Evolutionary conservation across 2,329 filamentous ascomycete genomes (phyloP).

Genomic region (Thielaviopsis musarum): DNA sequence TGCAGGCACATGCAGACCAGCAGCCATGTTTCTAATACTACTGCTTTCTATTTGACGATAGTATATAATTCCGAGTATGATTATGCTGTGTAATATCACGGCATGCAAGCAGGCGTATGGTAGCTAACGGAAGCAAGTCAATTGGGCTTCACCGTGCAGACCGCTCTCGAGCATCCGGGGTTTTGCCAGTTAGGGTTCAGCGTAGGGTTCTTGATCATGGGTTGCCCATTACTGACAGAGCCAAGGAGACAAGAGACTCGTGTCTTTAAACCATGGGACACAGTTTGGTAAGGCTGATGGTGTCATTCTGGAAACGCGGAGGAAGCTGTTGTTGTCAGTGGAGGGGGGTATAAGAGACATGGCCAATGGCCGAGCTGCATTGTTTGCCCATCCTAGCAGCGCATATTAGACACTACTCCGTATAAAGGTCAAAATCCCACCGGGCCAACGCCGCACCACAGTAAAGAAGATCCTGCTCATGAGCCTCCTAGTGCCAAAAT

Average conservation of each 20-base stretch:
- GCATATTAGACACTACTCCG: background rate
- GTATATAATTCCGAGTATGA: background rate
- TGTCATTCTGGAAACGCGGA: background rate
- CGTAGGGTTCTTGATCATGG: background rate
- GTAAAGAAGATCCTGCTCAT: background rate
- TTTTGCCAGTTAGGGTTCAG: background rate
- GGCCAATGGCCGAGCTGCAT: background rate
- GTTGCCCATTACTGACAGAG: background rate
- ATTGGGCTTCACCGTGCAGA: background rate
- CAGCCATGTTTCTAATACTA: background rate
- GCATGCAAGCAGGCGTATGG: background rate
- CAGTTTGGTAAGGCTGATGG: background rate
- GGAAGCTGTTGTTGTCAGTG: background rate
- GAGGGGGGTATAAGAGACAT: background rate
- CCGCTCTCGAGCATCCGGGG: background rate
- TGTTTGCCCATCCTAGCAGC: background rate
- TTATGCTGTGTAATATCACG: background rate
- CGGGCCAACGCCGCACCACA: background rate
- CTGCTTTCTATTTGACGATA: background rate
- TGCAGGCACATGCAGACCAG: background rate
- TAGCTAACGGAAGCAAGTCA: background rate
- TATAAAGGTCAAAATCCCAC: background rate
- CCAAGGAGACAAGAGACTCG: background rate
- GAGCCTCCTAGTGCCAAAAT: background rate
- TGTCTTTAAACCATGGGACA: background rate